Evolutionary conservation across 2,329 filamentous ascomycete genomes (phyloP).

Genomic region (Colletotrichum lentis): DNA sequence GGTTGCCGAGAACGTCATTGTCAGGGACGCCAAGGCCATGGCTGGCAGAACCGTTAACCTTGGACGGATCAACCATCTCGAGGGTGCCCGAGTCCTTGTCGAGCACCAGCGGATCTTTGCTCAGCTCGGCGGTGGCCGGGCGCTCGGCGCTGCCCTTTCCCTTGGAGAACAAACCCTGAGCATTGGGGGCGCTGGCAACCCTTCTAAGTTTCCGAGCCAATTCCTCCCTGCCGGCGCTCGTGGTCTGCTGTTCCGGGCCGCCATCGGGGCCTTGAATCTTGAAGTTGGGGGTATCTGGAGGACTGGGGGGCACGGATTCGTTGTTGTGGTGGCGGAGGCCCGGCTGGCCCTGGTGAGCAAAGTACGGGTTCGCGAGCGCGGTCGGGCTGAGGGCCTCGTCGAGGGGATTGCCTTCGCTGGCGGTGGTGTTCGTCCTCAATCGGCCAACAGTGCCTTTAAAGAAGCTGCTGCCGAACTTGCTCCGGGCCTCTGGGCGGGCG

Average conservation of each 20-base stretch:
- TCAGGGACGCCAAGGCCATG: slow-evolving; percentile 49
- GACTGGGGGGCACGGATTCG: slow-evolving; percentile 89
- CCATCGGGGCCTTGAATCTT: slow-evolving; percentile 75
- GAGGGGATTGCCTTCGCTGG: slow-evolving; percentile 89
- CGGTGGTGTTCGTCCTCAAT: slow-evolving; percentile 87
- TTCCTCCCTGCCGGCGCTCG: slow-evolving; percentile 88
- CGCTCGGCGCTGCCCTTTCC: slow-evolving; percentile 68
- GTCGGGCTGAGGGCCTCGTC: slow-evolving; percentile 92
- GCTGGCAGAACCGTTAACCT: slow-evolving; percentile 46
- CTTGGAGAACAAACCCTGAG: slow-evolving; percentile 84
- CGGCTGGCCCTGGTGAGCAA: slow-evolving; percentile 93
- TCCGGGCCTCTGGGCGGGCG: slow-evolving; percentile 54
- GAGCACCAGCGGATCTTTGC: slow-evolving; percentile 78
- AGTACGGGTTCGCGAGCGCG: slow-evolving; percentile 95
- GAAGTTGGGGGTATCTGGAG: slow-evolving; percentile 85
- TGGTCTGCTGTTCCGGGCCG: slow-evolving; percentile 70
- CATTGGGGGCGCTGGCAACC: slow-evolving; percentile 96
- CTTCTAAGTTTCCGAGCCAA: slow-evolving; percentile 89
- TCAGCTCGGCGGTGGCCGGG: slow-evolving; percentile 84
- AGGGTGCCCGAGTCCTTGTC: slow-evolving; percentile 61
- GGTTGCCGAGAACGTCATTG: slow-evolving; percentile 64
- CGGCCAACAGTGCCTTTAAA: slow-evolving; percentile 85
- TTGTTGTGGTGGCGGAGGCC: slow-evolving; percentile 94
- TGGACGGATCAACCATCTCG: slow-evolving; percentile 55
- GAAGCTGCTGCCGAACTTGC: slow-evolving; percentile 84